phyloP scores from a whole-genome alignment of 345 rosid genomes.

The Microcos paniculata region DNA sequence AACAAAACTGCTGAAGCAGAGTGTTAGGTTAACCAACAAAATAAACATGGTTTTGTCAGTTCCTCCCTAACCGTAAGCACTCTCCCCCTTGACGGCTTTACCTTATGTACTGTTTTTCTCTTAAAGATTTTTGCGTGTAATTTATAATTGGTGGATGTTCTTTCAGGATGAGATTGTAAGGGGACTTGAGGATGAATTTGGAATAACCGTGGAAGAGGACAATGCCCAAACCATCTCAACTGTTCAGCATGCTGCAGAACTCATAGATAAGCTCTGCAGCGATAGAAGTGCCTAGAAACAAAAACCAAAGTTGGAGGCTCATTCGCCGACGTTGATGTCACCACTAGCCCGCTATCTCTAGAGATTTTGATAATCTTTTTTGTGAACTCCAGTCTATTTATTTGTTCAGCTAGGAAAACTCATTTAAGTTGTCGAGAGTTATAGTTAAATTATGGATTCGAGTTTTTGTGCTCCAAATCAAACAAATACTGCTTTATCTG shows the following conservation, averaged over 20 bases:
- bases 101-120: background rate
- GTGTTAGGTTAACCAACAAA: background rate
- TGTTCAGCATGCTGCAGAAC: constrained; percentile 68
- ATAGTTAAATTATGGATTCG: background rate
- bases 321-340: background rate
- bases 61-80: background rate
- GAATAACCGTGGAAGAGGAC: constrained; percentile 60
- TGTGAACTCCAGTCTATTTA: background rate
- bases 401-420: background rate
- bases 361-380: background rate
- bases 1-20: too few relatives aligned
- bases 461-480: background rate
- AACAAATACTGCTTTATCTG: background rate
- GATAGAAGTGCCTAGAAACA: constrained; percentile 27
- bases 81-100: background rate
- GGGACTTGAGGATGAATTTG: constrained; percentile 72
- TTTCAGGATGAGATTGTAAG: constrained; percentile 77
- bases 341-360: background rate
- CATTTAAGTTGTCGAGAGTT: background rate
- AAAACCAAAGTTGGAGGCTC: constrained; percentile 2
- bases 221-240: constrained; percentile 58
- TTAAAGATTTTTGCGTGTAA: background rate
- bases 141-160: background rate
- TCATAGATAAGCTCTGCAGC: constrained; percentile 47
- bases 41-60: background rate